These are phyloP conservation scores for Tuber indicum DNA, from an alignment of 495 filamentous ascomycete genomes.

Conservation along the genomic window DNA sequence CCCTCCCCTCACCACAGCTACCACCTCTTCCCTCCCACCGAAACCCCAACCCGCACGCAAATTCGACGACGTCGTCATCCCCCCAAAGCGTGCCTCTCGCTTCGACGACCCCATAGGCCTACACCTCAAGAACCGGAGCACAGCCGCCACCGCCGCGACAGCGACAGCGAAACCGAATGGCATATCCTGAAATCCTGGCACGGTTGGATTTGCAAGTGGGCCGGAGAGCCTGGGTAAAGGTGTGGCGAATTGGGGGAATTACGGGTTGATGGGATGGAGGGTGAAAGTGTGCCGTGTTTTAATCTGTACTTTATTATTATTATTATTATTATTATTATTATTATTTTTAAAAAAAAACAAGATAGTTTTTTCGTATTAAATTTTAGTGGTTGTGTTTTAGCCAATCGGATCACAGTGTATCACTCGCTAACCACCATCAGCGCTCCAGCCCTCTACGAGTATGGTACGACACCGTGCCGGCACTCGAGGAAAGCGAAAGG, in stretches of 20 bases:
- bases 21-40: not conserved
- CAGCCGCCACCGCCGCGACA: not conserved
- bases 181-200: not conserved
- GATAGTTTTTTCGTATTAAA: not conserved
- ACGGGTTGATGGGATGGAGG: not conserved
- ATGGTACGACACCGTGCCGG: not conserved
- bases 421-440: not conserved
- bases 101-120: slow-evolving; percentile 29
- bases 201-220: not conserved
- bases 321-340: too few species aligned
- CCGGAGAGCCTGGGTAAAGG: not conserved
- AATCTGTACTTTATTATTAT: not conserved
- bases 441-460: not conserved
- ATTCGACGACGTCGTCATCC: not conserved
- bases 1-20: not conserved
- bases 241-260: not conserved
- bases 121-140: slow-evolving; percentile 22
- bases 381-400: not conserved
- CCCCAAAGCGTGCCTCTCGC: slow-evolving; percentile 19
- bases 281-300: not conserved
- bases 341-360: not conserved
- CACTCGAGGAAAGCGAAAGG: not conserved
- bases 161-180: not conserved
- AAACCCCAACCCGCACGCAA: not conserved
- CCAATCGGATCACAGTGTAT: not conserved